phyloP scores from a whole-genome alignment of 768 basidiomycete species.

The Mycena latifolia region DNA sequence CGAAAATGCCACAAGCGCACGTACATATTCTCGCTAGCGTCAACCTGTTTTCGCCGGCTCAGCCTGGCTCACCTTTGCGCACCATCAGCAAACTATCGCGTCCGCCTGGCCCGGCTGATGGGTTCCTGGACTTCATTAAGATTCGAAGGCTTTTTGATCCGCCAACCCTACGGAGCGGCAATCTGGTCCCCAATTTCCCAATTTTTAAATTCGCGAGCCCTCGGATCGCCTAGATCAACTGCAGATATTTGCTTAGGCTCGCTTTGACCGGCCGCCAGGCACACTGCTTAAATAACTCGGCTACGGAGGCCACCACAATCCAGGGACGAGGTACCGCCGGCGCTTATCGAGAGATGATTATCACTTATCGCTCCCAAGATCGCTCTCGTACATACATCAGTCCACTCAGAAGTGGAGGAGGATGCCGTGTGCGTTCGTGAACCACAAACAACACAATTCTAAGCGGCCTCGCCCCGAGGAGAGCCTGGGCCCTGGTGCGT shows the following conservation, averaged over 20 bases:
- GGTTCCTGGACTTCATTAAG: conserved; percentile 33
- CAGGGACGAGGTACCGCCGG: conserved; percentile 15
- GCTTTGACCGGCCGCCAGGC: conserved; percentile 20
- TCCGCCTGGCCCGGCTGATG: conserved; percentile 14
- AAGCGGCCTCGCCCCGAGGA: too few relatives aligned
- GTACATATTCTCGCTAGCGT: too few relatives aligned
- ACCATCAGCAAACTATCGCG: too few relatives aligned
- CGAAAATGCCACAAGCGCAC: too few relatives aligned
- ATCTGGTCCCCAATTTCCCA: not conserved
- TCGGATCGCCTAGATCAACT: not conserved
- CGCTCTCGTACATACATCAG: not conserved
- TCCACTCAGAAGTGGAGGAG: not conserved
- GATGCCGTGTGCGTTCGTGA: not conserved
- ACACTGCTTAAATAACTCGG: not conserved
- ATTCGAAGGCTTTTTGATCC: conserved; percentile 29
- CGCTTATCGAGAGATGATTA: conserved; percentile 28
- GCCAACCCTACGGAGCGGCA: conserved; percentile 5
- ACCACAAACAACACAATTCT: not conserved
- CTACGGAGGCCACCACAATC: not conserved
- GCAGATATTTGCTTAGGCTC: not conserved
- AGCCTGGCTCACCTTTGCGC: too few relatives aligned
- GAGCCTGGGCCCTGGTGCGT: too few relatives aligned
- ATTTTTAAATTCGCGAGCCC: not conserved
- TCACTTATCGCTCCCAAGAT: conserved; percentile 9
- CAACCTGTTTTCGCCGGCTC: too few relatives aligned